Conservation (phyloP, 208 protist species). For the Trypanosomatidae sp. region DNA sequence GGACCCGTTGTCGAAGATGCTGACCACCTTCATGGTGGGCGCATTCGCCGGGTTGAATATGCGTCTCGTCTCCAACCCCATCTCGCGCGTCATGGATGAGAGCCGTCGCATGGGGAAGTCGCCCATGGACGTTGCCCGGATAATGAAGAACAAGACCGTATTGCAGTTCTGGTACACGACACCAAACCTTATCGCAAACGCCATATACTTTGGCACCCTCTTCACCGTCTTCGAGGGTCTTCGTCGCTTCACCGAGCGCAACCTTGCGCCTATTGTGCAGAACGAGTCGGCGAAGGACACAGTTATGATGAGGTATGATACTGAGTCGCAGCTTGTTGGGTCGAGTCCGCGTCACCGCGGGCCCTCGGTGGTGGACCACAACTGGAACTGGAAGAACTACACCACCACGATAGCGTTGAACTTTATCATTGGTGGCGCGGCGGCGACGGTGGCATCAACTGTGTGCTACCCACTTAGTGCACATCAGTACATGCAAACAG, state of each 20-base stretch:
- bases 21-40: slow-evolving; percentile 81
- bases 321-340: slow-evolving; percentile 12
- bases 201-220: slow-evolving; percentile 86
- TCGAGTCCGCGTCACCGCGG: background rate
- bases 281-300: slow-evolving; percentile 15
- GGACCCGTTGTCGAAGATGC: slow-evolving; percentile 71
- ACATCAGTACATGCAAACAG: slow-evolving; percentile 87
- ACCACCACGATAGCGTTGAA: slow-evolving; percentile 52
- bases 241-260: slow-evolving; percentile 85
- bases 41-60: slow-evolving; percentile 79
- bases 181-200: slow-evolving; percentile 83
- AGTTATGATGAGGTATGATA: slow-evolving; percentile 10
- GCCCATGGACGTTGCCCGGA: slow-evolving; percentile 43
- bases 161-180: slow-evolving; percentile 89
- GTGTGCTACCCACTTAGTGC: slow-evolving; percentile 87
- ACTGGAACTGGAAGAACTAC: slow-evolving; percentile 70
- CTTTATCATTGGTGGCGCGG: slow-evolving; percentile 68
- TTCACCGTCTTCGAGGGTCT: slow-evolving; percentile 89
- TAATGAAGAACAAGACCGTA: slow-evolving; percentile 81
- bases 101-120: slow-evolving; percentile 67
- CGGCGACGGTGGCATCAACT: slow-evolving; percentile 81
- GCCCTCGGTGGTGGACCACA: slow-evolving; percentile 28
- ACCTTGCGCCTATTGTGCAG: slow-evolving; percentile 39
- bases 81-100: slow-evolving; percentile 85
- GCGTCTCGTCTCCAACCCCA: slow-evolving; percentile 84